Evolutionary conservation across 2,329 filamentous ascomycete species (phyloP).

Genomic region (Beauveria bassiana): DNA sequence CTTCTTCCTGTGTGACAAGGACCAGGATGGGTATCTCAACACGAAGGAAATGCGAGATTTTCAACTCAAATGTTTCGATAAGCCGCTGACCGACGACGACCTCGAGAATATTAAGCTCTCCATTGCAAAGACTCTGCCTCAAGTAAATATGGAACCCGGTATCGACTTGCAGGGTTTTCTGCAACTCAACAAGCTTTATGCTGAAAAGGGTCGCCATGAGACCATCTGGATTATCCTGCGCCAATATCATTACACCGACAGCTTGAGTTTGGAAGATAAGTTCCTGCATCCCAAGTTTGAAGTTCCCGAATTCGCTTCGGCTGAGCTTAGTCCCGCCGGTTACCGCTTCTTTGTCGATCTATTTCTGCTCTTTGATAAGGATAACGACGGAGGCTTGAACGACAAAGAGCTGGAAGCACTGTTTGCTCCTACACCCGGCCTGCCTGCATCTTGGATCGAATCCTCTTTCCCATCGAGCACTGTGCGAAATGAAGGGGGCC

Average conservation of each 20-base stretch:
- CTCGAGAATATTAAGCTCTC: constrained; percentile 86
- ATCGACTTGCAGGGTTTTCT: constrained; percentile 81
- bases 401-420: constrained; percentile 75
- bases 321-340: constrained; percentile 85
- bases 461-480: constrained; percentile 88
- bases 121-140: constrained; percentile 61
- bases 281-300: constrained; percentile 93
- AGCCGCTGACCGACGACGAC: constrained; percentile 72
- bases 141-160: constrained; percentile 57
- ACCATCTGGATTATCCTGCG: constrained; percentile 97
- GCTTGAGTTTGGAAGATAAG: constrained; percentile 79
- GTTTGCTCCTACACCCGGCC: constrained; percentile 86
- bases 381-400: constrained; percentile 92
- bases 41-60: constrained; percentile 88
- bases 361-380: constrained; percentile 91
- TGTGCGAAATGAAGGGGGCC: constrained; percentile 87
- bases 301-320: constrained; percentile 83
- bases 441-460: constrained; percentile 81
- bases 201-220: constrained; percentile 94
- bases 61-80: constrained; percentile 86
- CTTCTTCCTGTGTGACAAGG: constrained; percentile 93
- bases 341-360: constrained; percentile 98
- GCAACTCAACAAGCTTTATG: constrained; percentile 89
- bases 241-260: constrained; percentile 94
- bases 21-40: constrained; percentile 87